Base-by-base conservation (phyloP, 176 grass and related monocot genomes). In the Tuctoria greenei region DNA sequence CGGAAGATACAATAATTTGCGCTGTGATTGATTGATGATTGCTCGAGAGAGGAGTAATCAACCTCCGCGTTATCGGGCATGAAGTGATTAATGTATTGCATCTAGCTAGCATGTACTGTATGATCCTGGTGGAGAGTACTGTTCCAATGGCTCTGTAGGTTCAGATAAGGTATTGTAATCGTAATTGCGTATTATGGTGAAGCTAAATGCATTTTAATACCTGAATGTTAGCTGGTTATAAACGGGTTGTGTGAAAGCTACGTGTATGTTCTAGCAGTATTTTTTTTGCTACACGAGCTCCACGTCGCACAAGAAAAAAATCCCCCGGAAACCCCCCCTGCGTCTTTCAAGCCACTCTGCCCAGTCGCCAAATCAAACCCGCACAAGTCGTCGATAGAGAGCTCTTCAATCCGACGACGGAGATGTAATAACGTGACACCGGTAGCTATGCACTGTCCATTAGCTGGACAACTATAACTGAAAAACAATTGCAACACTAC, bases 51-150 rank as follows among this genome's bases (percentile, higher is more conserved):
- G 67, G 74, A 62, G 68, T 9, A 39, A 71, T 46, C 16, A n/a
- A n/a, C 50, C 67, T 87, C 79, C 85, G 34, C 67, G 34, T 54
- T 60, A 87, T 83, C 74, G 68, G 72, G 79, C 85, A 82, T 87
- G 85, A 87, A 67, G 85, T 82, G 66, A 14, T 18, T 18, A 50
- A 16, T 9, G 21, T 39, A n/a, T 36, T 46, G 21, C 16, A 13
- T 45, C 40, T 27, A 47, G 31, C 41, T 43, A 43, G 41, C 41
- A 2, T 13, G 8, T 42, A 66, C 8, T 13, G 8, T 42, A 66
- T 37, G 18, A 46, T 34, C 27, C 50, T 20, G 43, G 15, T 20
- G 34, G 21, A 62, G 25, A 62, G 25, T 12, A 59, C 71, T 75
- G 40, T 44, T 54, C 11, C 37, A n/a, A 64, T 55, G 6, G 64